A percentile compares a stretch with the other conserved stretches of the same genome.
Conservation (phyloP, 2,329 filamentous ascomycete genomes). For the Talaromyces pinophilus region DNA sequence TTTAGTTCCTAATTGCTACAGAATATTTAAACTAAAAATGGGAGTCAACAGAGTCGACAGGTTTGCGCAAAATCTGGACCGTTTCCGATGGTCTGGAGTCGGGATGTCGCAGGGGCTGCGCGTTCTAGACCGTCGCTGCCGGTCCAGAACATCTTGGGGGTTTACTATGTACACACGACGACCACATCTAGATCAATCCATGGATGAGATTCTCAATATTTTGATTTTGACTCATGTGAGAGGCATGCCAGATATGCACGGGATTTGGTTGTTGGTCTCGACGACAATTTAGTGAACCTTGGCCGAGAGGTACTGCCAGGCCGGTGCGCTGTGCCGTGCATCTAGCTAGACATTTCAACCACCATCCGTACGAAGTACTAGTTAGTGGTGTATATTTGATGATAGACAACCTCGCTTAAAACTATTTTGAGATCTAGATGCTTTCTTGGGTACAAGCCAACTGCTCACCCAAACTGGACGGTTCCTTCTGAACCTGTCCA, state of each 20-base stretch:
- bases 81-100: constrained; percentile 6
- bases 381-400: not conserved
- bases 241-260: not conserved
- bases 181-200: constrained; percentile 6
- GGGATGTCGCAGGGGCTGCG: not conserved
- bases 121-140: constrained; percentile 2
- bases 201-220: not conserved
- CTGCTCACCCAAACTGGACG: not conserved
- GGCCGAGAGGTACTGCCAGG: not conserved
- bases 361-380: not conserved
- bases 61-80: not conserved
- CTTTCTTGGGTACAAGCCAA: not conserved
- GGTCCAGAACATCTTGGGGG: not conserved
- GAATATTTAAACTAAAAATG: not conserved
- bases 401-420: not conserved
- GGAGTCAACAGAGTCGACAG: not conserved
- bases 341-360: not conserved
- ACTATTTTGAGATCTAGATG: not conserved
- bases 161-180: not conserved
- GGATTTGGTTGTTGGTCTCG: not conserved
- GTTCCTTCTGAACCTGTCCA: not conserved
- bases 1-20: not conserved
- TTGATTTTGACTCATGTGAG: not conserved
- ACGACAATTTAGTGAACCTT: not conserved
- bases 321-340: not conserved